Evolutionary conservation across 106 monocot species (phyloP), one percentile per base, ranked within the genome.

Genomic region (Dioscorea zingiberensis): DNA sequence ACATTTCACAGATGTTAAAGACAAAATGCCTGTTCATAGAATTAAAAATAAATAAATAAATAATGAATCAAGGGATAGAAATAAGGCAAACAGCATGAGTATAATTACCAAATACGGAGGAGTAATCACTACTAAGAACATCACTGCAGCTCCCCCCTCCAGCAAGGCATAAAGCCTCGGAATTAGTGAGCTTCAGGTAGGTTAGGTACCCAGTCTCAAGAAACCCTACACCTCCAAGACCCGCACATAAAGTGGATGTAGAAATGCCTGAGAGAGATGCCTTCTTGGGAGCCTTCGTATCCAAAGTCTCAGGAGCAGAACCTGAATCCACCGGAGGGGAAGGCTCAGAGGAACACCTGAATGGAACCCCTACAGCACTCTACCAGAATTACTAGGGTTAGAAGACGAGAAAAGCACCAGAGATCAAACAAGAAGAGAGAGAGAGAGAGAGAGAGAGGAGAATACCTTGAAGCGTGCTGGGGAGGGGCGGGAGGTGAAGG

Each of bases 41-140:
- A 8, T 38, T 38, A 6, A 38, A 6, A 38, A 38, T 38, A n/a
- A n/a, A n/a, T 10, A 38, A 38, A 38, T 10, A 38, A 38, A 38
- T 38, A 6, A 6, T 38, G 4, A 38, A 38, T 38, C 3, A 38
- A 38, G 10, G 1, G 10, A 38, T 0, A 2, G 38, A 38, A 38
- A 38, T 6, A 38, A 38, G 10, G 38, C 38, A 38, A 38, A 38
- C 38, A 38, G 4, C 38, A 38, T 10, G 3, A 38, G 38, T 6
- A 38, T 38, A 38, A 38, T 10, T 90, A 91, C 91, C 95, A 19
- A 83, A 95, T 19, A 88, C 78, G 21, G 44, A 19, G 19, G 97
- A 85, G 68, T 88, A 97, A 19, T 84, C 92, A 49, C 97, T 97
- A 60, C 85, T 82, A 55, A 97, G 97, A 5, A 97, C 92, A 69